phyloP scores from a whole-genome alignment of 495 filamentous ascomycete species.

The Bryoglossum gracile region DNA sequence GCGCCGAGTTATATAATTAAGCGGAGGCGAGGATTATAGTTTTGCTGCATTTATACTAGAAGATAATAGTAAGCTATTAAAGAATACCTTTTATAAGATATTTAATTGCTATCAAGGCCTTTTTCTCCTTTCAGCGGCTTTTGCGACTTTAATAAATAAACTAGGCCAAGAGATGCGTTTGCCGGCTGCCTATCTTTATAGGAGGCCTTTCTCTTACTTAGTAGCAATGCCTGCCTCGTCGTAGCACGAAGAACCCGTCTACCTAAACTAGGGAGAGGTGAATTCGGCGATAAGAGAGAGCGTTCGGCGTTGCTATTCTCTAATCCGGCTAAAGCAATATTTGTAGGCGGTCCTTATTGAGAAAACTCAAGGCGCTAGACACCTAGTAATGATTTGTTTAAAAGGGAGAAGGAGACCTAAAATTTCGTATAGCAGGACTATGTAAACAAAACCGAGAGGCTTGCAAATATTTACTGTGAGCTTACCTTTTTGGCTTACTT shows the following conservation, averaged over 20 bases:
- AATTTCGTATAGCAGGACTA: no score
- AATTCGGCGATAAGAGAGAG: constrained; percentile 9
- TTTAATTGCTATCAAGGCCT: constrained; percentile 4
- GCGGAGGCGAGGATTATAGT: constrained; percentile 5
- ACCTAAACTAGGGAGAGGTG: constrained; percentile 7
- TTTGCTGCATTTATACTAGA: constrained; percentile 5
- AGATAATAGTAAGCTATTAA: background rate
- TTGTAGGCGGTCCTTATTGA: no score
- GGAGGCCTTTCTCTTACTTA: constrained; percentile 12
- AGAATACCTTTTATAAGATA: constrained; percentile 10
- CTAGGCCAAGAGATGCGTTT: constrained; percentile 13
- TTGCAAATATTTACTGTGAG: background rate
- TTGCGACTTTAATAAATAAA: constrained; percentile 21
- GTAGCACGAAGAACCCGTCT: constrained; percentile 13
- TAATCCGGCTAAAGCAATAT: constrained; percentile 10
- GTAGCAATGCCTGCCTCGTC: constrained; percentile 7
- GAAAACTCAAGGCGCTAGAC: no score
- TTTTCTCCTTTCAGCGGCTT: constrained; percentile 6
- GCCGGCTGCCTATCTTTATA: constrained; percentile 10
- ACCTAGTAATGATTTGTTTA: no score
- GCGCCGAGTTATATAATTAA: constrained; percentile 1
- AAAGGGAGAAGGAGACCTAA: no score
- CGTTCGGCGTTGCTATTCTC: constrained; percentile 8
- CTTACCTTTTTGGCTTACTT: background rate
- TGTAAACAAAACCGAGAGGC: no score